These are phyloP conservation scores for Crataegus laevigata DNA, from an alignment of 306 rosid genomes.

Conservation along the genomic window DNA sequence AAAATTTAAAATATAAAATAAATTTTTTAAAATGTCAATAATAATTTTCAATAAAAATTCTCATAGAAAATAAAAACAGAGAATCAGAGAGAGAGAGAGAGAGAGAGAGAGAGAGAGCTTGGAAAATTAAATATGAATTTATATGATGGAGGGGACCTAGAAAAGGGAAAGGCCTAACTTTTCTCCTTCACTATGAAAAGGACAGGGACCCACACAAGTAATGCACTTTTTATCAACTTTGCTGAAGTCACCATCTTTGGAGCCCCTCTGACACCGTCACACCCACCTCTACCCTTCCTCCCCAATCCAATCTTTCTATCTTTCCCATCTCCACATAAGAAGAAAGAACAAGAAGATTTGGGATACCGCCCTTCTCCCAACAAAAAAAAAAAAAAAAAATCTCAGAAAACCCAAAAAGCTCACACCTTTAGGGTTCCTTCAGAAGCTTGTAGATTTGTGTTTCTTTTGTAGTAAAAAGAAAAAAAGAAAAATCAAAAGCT, in stretches of 20 bases:
- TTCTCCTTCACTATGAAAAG: slow-evolving; percentile 41
- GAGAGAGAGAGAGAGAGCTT: not conserved
- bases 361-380: not conserved
- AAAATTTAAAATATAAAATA: too few relatives aligned
- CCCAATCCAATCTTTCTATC: slow-evolving; percentile 26
- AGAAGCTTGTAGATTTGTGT: too few relatives aligned
- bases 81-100: not conserved
- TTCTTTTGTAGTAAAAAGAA: not conserved
- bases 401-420: not conserved
- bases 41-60: too few relatives aligned
- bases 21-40: too few relatives aligned
- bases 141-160: slow-evolving; percentile 25
- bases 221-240: slow-evolving; percentile 57
- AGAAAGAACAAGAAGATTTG: slow-evolving; percentile 6
- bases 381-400: not conserved
- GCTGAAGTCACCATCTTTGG: slow-evolving; percentile 31
- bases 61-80: not conserved
- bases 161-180: slow-evolving; percentile 32
- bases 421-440: slow-evolving; percentile 32
- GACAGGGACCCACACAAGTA: slow-evolving; percentile 52
- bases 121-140: not conserved
- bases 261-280: slow-evolving; percentile 16
- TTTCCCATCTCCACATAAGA: slow-evolving; percentile 23
- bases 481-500: slow-evolving; percentile 6
- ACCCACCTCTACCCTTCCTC: slow-evolving; percentile 28